A percentile compares a stretch with the other conserved stretches of the same genome.
Conservation (phyloP, 495 filamentous ascomycete species). For the Penicillium waksmanii region DNA sequence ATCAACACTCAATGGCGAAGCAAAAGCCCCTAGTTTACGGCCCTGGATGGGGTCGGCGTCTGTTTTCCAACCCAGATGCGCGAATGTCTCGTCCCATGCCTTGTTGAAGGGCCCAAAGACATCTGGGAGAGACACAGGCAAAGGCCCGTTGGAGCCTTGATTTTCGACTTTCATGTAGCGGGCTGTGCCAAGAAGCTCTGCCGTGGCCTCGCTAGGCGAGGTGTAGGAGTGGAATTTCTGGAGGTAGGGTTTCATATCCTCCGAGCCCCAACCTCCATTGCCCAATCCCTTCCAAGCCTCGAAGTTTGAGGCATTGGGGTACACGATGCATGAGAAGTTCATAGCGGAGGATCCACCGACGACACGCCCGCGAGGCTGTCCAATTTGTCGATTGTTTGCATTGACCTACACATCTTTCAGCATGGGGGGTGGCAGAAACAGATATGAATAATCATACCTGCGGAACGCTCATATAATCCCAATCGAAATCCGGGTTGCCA, state of each 20-base stretch:
- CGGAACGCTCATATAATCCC: constrained; percentile 55
- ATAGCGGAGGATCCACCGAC: constrained; percentile 60
- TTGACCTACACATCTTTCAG: constrained; percentile 10
- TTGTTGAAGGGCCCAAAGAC: constrained; percentile 27
- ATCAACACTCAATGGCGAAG: constrained; percentile 23
- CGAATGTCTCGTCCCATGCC: constrained; percentile 35
- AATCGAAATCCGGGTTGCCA: constrained; percentile 56
- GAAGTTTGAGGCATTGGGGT: constrained; percentile 37
- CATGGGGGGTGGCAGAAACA: not conserved
- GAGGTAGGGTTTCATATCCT: constrained; percentile 51
- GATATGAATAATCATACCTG: constrained; percentile 38
- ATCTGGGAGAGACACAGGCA: constrained; percentile 29
- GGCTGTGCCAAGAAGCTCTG: constrained; percentile 15
- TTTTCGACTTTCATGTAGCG: constrained; percentile 20
- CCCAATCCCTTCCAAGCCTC: constrained; percentile 55
- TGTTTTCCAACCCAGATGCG: constrained; percentile 24
- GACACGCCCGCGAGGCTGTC: constrained; percentile 51
- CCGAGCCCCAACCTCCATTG: constrained; percentile 54
- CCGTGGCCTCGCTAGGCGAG: constrained; percentile 16
- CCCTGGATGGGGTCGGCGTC: constrained; percentile 29
- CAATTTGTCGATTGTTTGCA: constrained; percentile 29
- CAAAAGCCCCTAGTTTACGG: constrained; percentile 28
- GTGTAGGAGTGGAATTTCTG: constrained; percentile 29
- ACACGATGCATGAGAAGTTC: constrained; percentile 39
- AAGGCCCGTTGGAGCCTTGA: constrained; percentile 27